Evolutionary conservation across 1,284 basidiomycete species (phyloP).

Genomic region (Lignosus rhinocerotis): DNA sequence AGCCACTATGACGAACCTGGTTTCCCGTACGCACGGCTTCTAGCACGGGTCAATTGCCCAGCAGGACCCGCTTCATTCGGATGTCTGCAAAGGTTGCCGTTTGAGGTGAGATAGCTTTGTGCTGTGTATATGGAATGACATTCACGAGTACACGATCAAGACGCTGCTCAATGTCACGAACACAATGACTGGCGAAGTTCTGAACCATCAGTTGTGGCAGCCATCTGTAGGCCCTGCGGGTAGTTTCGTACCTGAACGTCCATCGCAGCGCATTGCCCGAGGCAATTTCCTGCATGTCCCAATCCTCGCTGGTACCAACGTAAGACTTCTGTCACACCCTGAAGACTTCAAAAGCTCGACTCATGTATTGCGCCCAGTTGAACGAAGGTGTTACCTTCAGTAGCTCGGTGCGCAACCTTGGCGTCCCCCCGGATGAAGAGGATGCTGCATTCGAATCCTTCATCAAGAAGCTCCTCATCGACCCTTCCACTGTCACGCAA

Average conservation of each 20-base stretch:
- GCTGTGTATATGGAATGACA: not conserved
- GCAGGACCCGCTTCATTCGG: constrained; percentile 41
- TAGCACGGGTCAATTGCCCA: constrained; percentile 48
- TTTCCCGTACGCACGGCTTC: constrained; percentile 51
- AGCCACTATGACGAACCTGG: constrained; percentile 56
- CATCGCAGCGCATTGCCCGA: constrained; percentile 46
- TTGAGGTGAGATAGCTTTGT: constrained; percentile 36
- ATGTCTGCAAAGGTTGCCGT: constrained; percentile 51
- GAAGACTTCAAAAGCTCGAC: not conserved
- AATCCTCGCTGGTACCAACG: constrained; percentile 56
- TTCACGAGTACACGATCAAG: constrained; percentile 28
- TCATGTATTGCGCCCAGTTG: constrained; percentile 34
- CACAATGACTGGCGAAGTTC: constrained; percentile 41
- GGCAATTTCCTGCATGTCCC: constrained; percentile 58
- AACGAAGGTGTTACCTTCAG: constrained; percentile 55
- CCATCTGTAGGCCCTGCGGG: constrained; percentile 54
- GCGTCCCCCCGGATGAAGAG: constrained; percentile 39
- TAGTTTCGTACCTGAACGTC: constrained; percentile 49
- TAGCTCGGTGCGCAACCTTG: constrained; percentile 36
- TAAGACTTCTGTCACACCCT: constrained; percentile 28
- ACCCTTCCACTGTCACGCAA: constrained; percentile 46
- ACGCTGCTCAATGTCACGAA: constrained; percentile 49
- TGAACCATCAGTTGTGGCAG: constrained; percentile 61
- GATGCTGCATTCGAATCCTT: constrained; percentile 45
- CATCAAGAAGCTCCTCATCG: constrained; percentile 48